Conservation (phyloP, 192 early-diverging fungal species). For the Phlyctochytrium planicorne region DNA sequence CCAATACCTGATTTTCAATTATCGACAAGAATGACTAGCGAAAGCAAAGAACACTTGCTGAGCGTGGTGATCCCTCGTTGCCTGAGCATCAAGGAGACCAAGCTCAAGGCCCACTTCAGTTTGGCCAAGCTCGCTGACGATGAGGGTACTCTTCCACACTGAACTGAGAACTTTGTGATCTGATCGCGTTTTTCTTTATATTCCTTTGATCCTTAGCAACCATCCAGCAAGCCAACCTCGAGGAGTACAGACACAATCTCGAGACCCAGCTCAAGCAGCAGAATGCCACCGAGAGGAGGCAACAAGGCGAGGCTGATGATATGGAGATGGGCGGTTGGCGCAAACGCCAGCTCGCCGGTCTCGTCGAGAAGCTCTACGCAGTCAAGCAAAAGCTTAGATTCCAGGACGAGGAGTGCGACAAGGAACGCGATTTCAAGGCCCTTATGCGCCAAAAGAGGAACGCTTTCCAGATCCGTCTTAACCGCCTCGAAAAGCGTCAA, state of each 20-base stretch:
- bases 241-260: constrained; percentile 22
- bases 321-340: constrained; percentile 9
- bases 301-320: constrained; percentile 19
- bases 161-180: neutral
- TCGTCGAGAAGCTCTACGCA: constrained; percentile 22
- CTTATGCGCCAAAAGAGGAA: constrained; percentile 24
- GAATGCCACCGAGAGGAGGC: constrained; percentile 11
- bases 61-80: constrained; percentile 7
- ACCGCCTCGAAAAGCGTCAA: constrained; percentile 20
- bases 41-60: neutral
- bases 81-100: constrained; percentile 19
- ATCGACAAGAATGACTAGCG: neutral
- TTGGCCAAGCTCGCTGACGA: constrained; percentile 24
- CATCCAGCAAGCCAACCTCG: constrained; percentile 26
- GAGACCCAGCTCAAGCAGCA: constrained; percentile 14
- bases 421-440: constrained; percentile 20
- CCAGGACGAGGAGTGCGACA: constrained; percentile 24
- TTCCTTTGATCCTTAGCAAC: constrained; percentile 12
- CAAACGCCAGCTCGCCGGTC: constrained; percentile 23
- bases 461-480: constrained; percentile 20
- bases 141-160: constrained; percentile 13
- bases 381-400: constrained; percentile 23
- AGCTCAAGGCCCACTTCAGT: constrained; percentile 23
- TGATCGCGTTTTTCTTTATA: neutral
- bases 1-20: no score